A percentile compares a stretch with the other conserved stretches of the same genome.
phyloP scores from a whole-genome alignment of 2,329 filamentous ascomycete species.

The Immersiporthe knoxdaviesiana region DNA sequence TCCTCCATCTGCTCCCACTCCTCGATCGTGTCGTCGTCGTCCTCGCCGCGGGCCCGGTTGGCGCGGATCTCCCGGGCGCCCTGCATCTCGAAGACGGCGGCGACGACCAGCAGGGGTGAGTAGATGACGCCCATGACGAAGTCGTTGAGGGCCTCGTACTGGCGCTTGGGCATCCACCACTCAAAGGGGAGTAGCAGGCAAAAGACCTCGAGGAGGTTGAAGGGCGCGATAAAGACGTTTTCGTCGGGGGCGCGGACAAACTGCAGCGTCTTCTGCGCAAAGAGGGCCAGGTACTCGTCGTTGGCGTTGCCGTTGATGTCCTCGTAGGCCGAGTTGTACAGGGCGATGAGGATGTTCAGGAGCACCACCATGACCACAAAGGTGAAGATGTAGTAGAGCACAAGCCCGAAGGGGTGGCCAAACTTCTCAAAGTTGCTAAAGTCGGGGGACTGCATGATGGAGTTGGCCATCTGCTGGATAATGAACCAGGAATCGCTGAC shows the following conservation, averaged over 20 bases:
- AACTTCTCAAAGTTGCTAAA: constrained; percentile 89
- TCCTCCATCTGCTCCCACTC: constrained; percentile 87
- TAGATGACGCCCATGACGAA: constrained; percentile 86
- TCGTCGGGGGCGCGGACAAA: constrained; percentile 97
- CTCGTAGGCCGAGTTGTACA: constrained; percentile 96
- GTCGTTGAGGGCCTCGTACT: constrained; percentile 85
- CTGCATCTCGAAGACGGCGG: constrained; percentile 71
- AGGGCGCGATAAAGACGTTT: constrained; percentile 95
- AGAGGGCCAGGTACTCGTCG: constrained; percentile 93
- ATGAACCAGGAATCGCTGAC: constrained; percentile 74
- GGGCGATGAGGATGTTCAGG: constrained; percentile 93
- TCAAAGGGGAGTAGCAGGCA: constrained; percentile 79
- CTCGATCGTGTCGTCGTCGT: constrained; percentile 84
- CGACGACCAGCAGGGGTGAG: constrained; percentile 78
- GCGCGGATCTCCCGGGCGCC: constrained; percentile 67
- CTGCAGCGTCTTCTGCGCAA: constrained; percentile 92
- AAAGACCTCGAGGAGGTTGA: constrained; percentile 91
- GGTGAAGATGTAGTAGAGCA: constrained; percentile 97
- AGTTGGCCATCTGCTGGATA: constrained; percentile 81
- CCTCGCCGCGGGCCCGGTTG: constrained; percentile 80
- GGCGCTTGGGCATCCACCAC: constrained; percentile 84
- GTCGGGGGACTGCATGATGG: constrained; percentile 88
- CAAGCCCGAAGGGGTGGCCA: constrained; percentile 87
- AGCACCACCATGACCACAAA: constrained; percentile 94
- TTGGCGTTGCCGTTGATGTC: constrained; percentile 92